Percentiles rank a stretch among this genome's conserved stretches.
Evolutionary conservation across 1,139 yeast species (phyloP).

Genomic region (Dujonia santamariae): DNA sequence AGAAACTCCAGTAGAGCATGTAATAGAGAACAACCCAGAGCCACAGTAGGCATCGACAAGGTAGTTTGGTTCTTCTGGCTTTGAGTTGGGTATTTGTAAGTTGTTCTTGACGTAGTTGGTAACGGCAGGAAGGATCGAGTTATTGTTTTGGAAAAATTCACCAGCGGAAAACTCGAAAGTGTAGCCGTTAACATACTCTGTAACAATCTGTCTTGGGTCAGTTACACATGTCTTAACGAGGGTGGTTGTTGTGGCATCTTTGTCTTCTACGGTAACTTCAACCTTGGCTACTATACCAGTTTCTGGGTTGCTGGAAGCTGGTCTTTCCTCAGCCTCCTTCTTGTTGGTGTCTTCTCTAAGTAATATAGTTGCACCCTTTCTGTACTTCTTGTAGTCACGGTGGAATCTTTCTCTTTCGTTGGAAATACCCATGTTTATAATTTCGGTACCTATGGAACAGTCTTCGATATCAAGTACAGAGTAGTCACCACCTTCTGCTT

Average conservation of each 20-base stretch:
- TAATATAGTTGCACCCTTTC: constrained; percentile 83
- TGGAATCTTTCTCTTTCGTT: constrained; percentile 61
- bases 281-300: constrained; percentile 27
- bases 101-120: constrained; percentile 77
- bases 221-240: constrained; percentile 57
- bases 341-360: constrained; percentile 72
- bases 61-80: constrained; percentile 46
- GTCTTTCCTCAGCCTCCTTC: constrained; percentile 24
- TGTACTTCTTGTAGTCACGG: constrained; percentile 52
- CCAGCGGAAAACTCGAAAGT: constrained; percentile 89
- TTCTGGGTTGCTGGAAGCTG: constrained; percentile 46
- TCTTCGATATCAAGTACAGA: constrained; percentile 85
- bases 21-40: constrained; percentile 86
- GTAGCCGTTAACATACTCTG: constrained; percentile 71
- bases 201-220: constrained; percentile 72
- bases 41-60: constrained; percentile 98
- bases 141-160: constrained; percentile 94
- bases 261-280: constrained; percentile 18
- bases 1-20: constrained; percentile 77
- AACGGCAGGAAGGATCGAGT: constrained; percentile 80
- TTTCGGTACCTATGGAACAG: constrained; percentile 82
- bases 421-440: constrained; percentile 70
- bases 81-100: constrained; percentile 42
- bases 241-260: constrained; percentile 20
- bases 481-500: constrained; percentile 48